Percentiles rank a stretch among this genome's conserved stretches.
These are phyloP conservation scores for Fusarium sp. DNA, from an alignment of 2,329 filamentous ascomycete species.

Conservation along the genomic window DNA sequence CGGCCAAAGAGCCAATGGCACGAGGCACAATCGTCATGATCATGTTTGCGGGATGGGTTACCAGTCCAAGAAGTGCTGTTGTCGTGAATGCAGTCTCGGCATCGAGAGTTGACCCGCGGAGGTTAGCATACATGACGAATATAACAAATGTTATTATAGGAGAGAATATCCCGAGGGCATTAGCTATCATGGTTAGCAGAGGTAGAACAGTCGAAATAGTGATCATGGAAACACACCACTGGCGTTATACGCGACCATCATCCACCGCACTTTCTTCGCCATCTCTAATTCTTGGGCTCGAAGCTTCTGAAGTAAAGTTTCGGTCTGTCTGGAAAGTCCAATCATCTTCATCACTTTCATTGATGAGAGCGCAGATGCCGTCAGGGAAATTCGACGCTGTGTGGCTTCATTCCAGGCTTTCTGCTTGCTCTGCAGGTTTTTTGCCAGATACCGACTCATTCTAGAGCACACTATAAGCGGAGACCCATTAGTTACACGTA, in stretches of 20 bases:
- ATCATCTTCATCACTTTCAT: neutral
- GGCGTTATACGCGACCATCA: neutral
- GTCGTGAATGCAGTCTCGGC: neutral
- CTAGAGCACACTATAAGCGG: fast-evolving
- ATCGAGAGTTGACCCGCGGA: neutral
- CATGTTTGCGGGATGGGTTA: neutral
- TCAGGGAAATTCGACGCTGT: neutral
- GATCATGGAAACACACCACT: neutral
- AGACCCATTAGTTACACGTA: fast-evolving
- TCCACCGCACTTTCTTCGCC: neutral
- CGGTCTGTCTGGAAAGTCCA: neutral
- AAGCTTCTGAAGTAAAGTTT: neutral
- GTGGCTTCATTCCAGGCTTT: neutral
- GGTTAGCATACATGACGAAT: neutral
- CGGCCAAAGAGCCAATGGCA: neutral
- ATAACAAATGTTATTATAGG: neutral
- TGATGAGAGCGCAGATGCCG: neutral
- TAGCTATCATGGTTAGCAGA: neutral
- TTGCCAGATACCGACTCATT: neutral
- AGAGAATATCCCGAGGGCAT: neutral
- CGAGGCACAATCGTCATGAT: neutral
- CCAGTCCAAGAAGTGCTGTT: neutral
- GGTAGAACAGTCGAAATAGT: fast-evolving
- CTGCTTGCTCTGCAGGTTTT: neutral
- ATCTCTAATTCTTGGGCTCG: neutral